Base-by-base conservation (phyloP, 805 yeast species). In the Metschnikowia lachancei region DNA sequence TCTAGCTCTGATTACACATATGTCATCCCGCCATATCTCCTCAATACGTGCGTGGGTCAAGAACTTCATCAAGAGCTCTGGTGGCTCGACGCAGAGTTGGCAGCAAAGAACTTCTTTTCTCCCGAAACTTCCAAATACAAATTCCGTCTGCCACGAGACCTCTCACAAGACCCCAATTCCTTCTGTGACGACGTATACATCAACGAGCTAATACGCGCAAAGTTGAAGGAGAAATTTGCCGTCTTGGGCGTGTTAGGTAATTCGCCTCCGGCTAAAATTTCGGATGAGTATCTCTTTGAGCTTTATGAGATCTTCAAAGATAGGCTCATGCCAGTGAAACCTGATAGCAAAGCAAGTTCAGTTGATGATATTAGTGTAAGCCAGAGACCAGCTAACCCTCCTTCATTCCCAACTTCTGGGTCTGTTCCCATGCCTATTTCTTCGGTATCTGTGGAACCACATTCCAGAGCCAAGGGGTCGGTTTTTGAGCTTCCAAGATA, bases 11-110 rank as follows among this genome's bases (percentile, higher is more conserved):
- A 56, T 26, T 46, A 55, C 41, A 57, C 61, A 13, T 68, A 70
- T 50, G 58, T 69, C 19, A 67, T 72, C 12, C 77, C 77, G 8
- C 77, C 77, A 9, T 72, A 72, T 51, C 58, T 72, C 31, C 66
- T 72, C 14, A 58, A 69, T 41, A 66, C 75, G 4, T 60, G 68
- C 36, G 51, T 60, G 16, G 77, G 77, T 1, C 62, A 63, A 5
- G 55, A 57, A 39, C 55, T 69, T 12, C 63, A 66, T 42, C 53
- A 55, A 41, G 57, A 61, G 28, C 51, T 70, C 29, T 42, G 51
- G 19, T 40, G 43, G 30, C 41, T 54, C 33, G 61, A 64, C 46
- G 59, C 58, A 13, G 58, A 58, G 26, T 55, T 69, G 50, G 64
- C 61, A 5, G 39, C 45, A 28, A 42, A 53, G 19, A 69, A 69